These are phyloP conservation scores for Polyporus arcularius DNA, from an alignment of 768 basidiomycete genomes.

Conservation along the genomic window DNA sequence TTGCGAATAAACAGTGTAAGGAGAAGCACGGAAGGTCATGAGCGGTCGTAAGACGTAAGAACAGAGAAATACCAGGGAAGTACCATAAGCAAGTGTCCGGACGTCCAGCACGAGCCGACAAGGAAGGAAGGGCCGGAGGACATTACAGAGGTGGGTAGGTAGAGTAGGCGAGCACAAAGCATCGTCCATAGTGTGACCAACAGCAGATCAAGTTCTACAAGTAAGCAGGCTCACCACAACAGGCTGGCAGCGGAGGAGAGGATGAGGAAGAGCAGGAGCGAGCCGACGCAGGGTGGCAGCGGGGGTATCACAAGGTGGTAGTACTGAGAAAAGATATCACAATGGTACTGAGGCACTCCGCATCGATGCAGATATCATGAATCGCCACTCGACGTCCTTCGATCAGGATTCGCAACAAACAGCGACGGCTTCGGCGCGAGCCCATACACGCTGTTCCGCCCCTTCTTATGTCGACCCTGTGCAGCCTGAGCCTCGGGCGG, in stretches of 20 bases:
- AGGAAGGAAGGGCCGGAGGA: neutral
- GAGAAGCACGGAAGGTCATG: neutral
- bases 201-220: neutral
- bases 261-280: too few species aligned
- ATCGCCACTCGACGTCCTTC: slow-evolving; percentile 20
- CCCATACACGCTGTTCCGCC: slow-evolving; percentile 51
- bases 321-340: neutral
- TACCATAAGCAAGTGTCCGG: neutral
- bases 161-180: neutral
- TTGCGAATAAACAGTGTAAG: neutral
- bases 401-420: slow-evolving; percentile 76
- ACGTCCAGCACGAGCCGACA: neutral
- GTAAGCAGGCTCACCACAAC: neutral
- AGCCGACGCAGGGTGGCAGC: neutral
- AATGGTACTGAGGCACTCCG: neutral
- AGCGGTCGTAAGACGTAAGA: slow-evolving; percentile 5
- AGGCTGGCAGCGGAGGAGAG: neutral
- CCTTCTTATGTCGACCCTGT: slow-evolving; percentile 36
- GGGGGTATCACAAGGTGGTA: neutral
- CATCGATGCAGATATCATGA: slow-evolving; percentile 8
- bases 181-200: slow-evolving; percentile 1
- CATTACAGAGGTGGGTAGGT: too few species aligned
- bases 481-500: slow-evolving; percentile 37
- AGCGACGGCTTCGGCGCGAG: slow-evolving; percentile 63
- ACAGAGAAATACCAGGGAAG: neutral